A percentile compares a stretch with the other conserved stretches of the same genome.
phyloP scores from a whole-genome alignment of 2,329 filamentous ascomycete genomes.

The Arthrobotrys musiformis region DNA sequence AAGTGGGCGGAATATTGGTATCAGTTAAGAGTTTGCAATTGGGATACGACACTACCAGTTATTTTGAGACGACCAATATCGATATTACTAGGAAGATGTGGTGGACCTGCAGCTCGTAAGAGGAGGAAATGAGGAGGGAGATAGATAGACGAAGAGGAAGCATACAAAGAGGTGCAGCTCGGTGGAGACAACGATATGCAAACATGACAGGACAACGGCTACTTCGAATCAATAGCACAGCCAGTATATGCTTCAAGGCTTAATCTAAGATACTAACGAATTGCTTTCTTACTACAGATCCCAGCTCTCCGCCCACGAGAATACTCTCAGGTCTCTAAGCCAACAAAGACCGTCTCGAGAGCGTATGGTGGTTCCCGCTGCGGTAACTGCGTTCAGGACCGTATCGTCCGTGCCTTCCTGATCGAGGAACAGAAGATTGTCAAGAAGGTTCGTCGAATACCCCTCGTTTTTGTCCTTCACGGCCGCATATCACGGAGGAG shows the following conservation, averaged over 20 bases:
- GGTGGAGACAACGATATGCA: not conserved
- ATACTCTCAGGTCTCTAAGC: constrained; percentile 95
- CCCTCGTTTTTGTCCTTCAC: not conserved
- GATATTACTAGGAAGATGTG: not conserved
- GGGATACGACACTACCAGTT: not conserved
- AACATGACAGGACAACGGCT: constrained; percentile 10
- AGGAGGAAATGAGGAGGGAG: not conserved
- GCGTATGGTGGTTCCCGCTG: constrained; percentile 99
- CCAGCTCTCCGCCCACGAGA: constrained; percentile 98
- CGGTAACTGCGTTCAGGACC: constrained; percentile 97
- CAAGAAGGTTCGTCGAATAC: constrained; percentile 83
- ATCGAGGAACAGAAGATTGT: constrained; percentile 99
- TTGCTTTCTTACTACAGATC: constrained; percentile 69
- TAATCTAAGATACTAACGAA: constrained; percentile 14
- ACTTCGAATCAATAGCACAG: not conserved
- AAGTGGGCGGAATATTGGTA: not conserved
- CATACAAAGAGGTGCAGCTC: too few species aligned
- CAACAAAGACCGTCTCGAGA: constrained; percentile 99
- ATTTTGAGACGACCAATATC: not conserved
- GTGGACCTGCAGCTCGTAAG: not conserved
- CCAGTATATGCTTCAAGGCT: not conserved
- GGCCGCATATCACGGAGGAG: not conserved
- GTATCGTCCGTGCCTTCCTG: constrained; percentile 96
- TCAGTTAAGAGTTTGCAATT: not conserved
- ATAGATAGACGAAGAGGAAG: not conserved